Evolutionary conservation across 345 rosid genomes (phyloP).

Genomic region (Aegle marmelos): DNA sequence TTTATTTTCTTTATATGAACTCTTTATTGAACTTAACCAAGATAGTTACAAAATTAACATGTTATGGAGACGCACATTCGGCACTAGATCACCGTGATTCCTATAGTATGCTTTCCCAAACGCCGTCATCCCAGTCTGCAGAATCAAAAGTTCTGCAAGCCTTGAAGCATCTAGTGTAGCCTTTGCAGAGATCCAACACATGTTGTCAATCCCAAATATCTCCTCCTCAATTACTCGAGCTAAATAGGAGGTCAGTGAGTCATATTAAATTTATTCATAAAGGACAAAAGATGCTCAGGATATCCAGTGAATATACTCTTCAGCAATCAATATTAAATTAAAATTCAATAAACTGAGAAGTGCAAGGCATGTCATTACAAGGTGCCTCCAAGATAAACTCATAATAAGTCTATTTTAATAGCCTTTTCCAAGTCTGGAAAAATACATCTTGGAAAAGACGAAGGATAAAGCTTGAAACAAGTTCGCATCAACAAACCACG

Average conservation of each 20-base stretch:
- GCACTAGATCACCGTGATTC: conserved; percentile 79
- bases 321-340: background rate
- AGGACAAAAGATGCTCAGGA: background rate
- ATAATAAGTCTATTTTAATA: background rate
- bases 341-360: background rate
- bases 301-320: background rate
- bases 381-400: background rate
- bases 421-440: background rate
- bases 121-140: conserved; percentile 96
- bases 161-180: conserved; percentile 90
- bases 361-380: background rate
- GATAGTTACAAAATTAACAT: background rate
- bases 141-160: conserved; percentile 77
- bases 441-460: background rate
- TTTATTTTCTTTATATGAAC: background rate
- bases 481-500: background rate
- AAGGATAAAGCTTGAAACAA: background rate
- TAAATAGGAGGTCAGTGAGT: conserved; percentile 34
- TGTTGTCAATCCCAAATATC: conserved; percentile 80
- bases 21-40: background rate
- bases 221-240: conserved; percentile 95
- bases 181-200: conserved; percentile 92
- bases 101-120: conserved; percentile 92
- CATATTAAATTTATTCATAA: background rate
- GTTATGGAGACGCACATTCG: conserved; percentile 47